Evolutionary conservation across 202 grass and related monocot genomes (phyloP).

Genomic region (Schoenoplectus tabernaemontani): DNA sequence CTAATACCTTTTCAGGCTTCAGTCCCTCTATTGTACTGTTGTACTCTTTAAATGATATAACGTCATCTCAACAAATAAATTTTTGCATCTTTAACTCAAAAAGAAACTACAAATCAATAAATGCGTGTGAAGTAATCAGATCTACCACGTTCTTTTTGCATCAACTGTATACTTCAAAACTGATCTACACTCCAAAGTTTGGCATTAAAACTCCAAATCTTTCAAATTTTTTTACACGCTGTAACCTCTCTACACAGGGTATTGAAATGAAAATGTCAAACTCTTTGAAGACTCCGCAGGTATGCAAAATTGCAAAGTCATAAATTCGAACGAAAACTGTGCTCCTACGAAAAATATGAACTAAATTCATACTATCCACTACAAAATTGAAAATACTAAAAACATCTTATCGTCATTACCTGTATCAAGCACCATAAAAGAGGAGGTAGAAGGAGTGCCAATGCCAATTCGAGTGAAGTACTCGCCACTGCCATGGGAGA

Average conservation of each 20-base stretch:
- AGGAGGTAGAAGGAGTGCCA: slow-evolving; percentile 53
- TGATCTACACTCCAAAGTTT: not conserved
- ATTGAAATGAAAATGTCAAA: not conserved
- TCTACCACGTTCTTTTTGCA: not conserved
- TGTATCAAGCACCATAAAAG: slow-evolving; percentile 92
- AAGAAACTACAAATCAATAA: not conserved
- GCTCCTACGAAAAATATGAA: not conserved
- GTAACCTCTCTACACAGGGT: not conserved
- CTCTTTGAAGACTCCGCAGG: not conserved
- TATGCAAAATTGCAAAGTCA: not conserved
- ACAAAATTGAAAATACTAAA: not conserved
- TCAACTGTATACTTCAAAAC: not conserved
- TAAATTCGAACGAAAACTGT: not conserved
- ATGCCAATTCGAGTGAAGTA: slow-evolving; percentile 95
- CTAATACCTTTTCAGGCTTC: not conserved
- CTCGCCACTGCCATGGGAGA: slow-evolving; percentile 88
- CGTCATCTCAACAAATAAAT: not conserved
- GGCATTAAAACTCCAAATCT: not conserved
- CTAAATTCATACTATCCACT: not conserved
- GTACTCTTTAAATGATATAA: not conserved
- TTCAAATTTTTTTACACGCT: not conserved
- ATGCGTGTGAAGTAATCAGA: not conserved
- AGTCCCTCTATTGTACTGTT: not conserved
- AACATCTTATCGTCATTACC: not conserved
- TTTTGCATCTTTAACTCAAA: not conserved